Evolutionary conservation across 148 eudicot species (phyloP).

Genomic region (Dianthus caryophyllus): DNA sequence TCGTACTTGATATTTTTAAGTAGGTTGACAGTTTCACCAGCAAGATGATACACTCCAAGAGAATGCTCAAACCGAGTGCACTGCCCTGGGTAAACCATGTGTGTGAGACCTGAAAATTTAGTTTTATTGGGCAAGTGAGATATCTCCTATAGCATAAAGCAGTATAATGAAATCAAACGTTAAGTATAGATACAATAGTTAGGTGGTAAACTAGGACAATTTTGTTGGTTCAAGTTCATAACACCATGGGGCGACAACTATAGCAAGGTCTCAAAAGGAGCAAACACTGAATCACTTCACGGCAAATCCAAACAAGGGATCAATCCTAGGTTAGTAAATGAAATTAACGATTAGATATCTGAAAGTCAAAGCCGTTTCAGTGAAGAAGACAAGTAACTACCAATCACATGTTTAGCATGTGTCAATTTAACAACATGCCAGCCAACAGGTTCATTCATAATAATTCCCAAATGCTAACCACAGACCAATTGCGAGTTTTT

Average conservation of each 20-base stretch:
- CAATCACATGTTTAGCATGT: conserved; percentile 18
- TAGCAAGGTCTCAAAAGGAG: neutral
- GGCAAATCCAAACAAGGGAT: neutral
- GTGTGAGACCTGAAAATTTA: conserved; percentile 45
- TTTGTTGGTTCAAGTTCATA: too few relatives aligned
- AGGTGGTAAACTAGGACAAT: too few relatives aligned
- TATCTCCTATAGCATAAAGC: neutral
- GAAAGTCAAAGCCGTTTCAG: neutral
- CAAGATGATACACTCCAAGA: conserved; percentile 92
- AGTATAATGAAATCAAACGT: neutral
- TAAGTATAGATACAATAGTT: too few relatives aligned
- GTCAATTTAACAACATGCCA: neutral
- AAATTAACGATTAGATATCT: neutral
- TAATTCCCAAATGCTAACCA: neutral
- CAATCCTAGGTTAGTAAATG: conserved; percentile 4
- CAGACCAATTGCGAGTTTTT: too few relatives aligned
- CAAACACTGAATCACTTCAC: neutral
- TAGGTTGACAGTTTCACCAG: conserved; percentile 68
- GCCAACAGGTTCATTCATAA: neutral
- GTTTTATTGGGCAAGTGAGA: neutral
- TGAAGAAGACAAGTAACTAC: neutral
- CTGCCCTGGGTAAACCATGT: conserved; percentile 92
- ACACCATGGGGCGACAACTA: too few relatives aligned
- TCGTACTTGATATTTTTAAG: conserved; percentile 61
- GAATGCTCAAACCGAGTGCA: conserved; percentile 99